phyloP scores from a whole-genome alignment of 352 stramenopile genomes.

The Thalassiosira ordinaria region DNA sequence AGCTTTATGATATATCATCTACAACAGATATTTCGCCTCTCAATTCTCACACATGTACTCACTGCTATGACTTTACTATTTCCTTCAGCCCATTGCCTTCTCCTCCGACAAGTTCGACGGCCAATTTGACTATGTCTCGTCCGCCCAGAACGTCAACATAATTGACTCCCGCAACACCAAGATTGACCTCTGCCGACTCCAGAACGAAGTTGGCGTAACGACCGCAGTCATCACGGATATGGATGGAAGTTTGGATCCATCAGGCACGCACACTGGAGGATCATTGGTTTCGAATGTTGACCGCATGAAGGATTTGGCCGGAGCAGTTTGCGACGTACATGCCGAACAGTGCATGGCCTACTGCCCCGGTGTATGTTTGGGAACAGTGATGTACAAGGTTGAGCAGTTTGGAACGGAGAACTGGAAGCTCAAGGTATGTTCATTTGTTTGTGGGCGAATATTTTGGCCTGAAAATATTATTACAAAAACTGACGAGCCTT shows the following conservation, averaged over 20 bases:
- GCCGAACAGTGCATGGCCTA: constrained; percentile 56
- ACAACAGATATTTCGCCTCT: background rate
- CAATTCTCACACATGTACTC: constrained; percentile 6
- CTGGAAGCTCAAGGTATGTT: constrained; percentile 47
- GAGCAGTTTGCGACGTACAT: constrained; percentile 23
- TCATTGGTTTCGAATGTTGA: constrained; percentile 50
- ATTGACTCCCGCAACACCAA: constrained; percentile 5
- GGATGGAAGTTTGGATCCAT: constrained; percentile 50
- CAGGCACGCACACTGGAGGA: constrained; percentile 24
- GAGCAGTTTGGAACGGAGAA: constrained; percentile 64
- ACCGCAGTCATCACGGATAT: constrained; percentile 57
- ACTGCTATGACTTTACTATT: background rate
- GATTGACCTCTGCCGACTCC: constrained; percentile 3
- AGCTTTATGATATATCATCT: constrained; percentile 10
- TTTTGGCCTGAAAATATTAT: background rate
- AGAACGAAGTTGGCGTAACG: background rate
- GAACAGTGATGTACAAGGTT: constrained; percentile 48
- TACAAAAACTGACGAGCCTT: background rate
- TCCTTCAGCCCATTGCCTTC: constrained; percentile 14
- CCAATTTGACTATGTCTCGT: constrained; percentile 29
- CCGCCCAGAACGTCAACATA: constrained; percentile 20
- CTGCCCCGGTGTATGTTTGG: constrained; percentile 53
- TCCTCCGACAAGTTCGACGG: constrained; percentile 1
- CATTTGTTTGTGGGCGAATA: background rate
- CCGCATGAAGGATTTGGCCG: constrained; percentile 48